Evolutionary conservation across 1,139 yeast species (phyloP).

Genomic region (Taphrina flavorubra): DNA sequence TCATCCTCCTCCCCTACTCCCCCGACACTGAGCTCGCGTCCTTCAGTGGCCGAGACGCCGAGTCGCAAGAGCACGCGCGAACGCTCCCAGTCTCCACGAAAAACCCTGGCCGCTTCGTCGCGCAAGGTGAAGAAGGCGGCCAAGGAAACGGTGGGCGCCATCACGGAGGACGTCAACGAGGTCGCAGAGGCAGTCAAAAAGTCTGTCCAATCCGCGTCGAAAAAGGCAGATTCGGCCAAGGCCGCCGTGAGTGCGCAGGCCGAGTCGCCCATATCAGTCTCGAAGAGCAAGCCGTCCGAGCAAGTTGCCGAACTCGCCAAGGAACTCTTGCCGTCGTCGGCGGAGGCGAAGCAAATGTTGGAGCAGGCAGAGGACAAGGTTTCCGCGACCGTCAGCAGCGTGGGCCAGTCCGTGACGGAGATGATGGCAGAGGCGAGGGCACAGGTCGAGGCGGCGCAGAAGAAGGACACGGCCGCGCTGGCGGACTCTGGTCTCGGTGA

Average conservation of each 20-base stretch:
- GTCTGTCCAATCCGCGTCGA: constrained; percentile 7
- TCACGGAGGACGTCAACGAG: constrained; percentile 26
- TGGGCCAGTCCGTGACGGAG: constrained; percentile 32
- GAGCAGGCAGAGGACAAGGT: constrained; percentile 12
- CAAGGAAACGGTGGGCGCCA: constrained; percentile 13
- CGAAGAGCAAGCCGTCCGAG: neutral
- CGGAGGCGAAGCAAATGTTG: too few species aligned
- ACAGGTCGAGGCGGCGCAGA: constrained; percentile 36
- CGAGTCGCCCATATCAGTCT: constrained; percentile 4
- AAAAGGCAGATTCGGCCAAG: constrained; percentile 14
- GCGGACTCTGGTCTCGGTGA: constrained; percentile 12
- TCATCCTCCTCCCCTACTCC: neutral
- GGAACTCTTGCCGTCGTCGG: neutral
- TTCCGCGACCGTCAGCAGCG: constrained; percentile 3
- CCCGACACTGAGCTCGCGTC: constrained; percentile 4
- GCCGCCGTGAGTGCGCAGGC: constrained; percentile 6
- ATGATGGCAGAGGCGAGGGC: constrained; percentile 34
- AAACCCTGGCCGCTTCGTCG: constrained; percentile 15
- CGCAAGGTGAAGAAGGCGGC: constrained; percentile 26
- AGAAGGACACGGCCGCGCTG: constrained; percentile 27
- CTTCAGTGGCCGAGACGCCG: constrained; percentile 20
- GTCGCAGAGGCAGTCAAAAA: constrained; percentile 17
- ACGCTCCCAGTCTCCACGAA: constrained; percentile 23
- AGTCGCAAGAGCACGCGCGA: constrained; percentile 27
- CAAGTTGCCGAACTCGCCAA: constrained; percentile 10